Conservation (phyloP, 2,329 filamentous ascomycete species). For the Mollisia scopiformis region DNA sequence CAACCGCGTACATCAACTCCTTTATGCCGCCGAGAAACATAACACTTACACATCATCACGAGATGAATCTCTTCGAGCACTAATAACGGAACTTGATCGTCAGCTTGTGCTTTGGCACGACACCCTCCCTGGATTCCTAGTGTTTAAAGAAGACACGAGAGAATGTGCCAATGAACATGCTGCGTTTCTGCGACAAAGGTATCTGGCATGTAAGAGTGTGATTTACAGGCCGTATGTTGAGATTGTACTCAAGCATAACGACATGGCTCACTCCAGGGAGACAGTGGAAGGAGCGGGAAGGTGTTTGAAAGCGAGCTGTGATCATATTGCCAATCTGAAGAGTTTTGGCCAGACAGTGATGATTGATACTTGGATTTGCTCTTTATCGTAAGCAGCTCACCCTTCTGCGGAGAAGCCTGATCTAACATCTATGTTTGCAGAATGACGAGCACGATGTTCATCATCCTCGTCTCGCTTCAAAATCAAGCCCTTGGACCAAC, state of each 20-base stretch:
- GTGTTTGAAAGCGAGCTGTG: constrained; percentile 45
- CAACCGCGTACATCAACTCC: constrained; percentile 50
- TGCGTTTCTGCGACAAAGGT: constrained; percentile 52
- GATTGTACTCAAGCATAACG: constrained; percentile 35
- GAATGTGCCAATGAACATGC: constrained; percentile 44
- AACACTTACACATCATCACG: constrained; percentile 4
- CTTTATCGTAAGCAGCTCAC: constrained; percentile 47
- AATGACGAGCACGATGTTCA: constrained; percentile 28
- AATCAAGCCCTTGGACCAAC: constrained; percentile 15
- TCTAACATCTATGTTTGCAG: not conserved
- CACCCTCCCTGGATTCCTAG: constrained; percentile 46
- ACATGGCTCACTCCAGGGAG: constrained; percentile 10
- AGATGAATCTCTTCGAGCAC: constrained; percentile 10
- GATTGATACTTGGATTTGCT: constrained; percentile 58
- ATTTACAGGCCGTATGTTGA: constrained; percentile 55
- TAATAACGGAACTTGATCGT: constrained; percentile 45
- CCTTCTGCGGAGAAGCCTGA: not conserved
- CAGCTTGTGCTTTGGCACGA: constrained; percentile 54
- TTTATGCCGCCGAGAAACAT: constrained; percentile 47
- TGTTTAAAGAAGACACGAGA: constrained; percentile 42
- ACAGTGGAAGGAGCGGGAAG: constrained; percentile 24
- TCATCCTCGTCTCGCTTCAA: constrained; percentile 23
- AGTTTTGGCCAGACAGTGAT: constrained; percentile 53
- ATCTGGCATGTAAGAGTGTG: constrained; percentile 54
- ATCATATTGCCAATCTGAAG: constrained; percentile 51